Conservation (phyloP, 768 basidiomycete species). For the Pleurotus sapidus region DNA sequence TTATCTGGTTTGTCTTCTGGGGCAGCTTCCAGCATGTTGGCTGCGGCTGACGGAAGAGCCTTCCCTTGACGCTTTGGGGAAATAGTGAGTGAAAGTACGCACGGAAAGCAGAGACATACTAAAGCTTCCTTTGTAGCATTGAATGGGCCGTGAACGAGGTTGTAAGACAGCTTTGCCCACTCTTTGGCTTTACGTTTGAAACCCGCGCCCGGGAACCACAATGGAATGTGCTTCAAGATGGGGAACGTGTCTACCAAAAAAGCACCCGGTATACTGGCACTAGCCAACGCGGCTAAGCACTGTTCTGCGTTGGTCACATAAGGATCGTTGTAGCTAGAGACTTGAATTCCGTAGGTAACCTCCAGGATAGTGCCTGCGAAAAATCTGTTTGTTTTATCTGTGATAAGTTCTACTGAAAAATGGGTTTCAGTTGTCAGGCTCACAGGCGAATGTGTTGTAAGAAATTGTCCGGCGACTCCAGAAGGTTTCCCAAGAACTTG, state of each 20-base stretch:
- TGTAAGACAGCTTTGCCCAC: neutral
- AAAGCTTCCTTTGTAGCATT: neutral
- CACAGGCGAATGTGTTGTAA: conserved; percentile 19
- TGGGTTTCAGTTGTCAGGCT: neutral
- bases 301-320: conserved; percentile 25
- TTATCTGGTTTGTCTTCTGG: conserved; percentile 9
- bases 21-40: conserved; percentile 15
- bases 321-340: neutral
- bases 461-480: conserved; percentile 12
- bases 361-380: neutral
- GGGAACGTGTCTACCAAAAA: conserved; percentile 5
- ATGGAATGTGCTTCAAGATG: neutral
- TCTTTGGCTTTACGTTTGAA: neutral
- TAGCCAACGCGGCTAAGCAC: conserved; percentile 25
- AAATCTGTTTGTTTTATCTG: neutral
- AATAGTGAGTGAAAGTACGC: neutral
- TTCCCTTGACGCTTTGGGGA: conserved; percentile 11
- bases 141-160: neutral
- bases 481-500: conserved; percentile 16
- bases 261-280: conserved; percentile 19
- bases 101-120: neutral
- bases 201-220: conserved; percentile 5
- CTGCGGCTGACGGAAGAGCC: conserved; percentile 17
- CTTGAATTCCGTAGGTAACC: conserved; percentile 1
- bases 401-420: neutral